These are phyloP conservation scores for Spirogloea muscicola DNA, from an alignment of 139 green algal genomes.

Conservation along the genomic window DNA sequence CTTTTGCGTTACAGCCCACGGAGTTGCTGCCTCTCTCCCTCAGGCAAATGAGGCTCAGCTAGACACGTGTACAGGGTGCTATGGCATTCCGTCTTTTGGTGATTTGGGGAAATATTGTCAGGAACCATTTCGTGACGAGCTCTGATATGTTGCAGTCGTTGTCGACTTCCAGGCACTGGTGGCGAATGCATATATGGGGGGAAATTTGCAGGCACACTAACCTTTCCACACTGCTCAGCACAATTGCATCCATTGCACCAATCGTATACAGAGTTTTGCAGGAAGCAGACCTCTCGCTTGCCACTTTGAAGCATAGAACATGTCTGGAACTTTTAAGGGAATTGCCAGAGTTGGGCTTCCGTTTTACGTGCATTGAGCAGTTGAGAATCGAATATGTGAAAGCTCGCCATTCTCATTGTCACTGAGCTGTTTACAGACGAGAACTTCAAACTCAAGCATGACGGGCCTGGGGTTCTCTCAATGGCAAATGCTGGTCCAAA, in stretches of 20 bases:
- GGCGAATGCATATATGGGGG: constrained; percentile 61
- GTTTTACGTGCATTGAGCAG: neutral
- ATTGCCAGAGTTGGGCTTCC: neutral
- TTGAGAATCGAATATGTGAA: neutral
- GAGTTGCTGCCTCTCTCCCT: too few species aligned
- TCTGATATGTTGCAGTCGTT: neutral
- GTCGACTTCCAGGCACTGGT: constrained; percentile 48
- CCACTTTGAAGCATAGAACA: too few species aligned
- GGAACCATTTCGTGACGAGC: neutral
- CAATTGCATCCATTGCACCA: too few species aligned
- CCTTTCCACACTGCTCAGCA: neutral
- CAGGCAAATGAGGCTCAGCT: too few species aligned
- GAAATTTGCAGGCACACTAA: constrained; percentile 48
- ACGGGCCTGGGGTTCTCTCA: constrained; percentile 41
- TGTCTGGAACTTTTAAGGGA: too few species aligned
- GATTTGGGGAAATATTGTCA: neutral
- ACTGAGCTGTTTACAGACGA: constrained; percentile 47
- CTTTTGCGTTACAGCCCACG: too few species aligned
- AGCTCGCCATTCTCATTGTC: neutral
- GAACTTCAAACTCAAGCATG: constrained; percentile 83
- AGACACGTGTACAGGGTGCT: too few species aligned
- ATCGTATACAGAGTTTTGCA: too few species aligned
- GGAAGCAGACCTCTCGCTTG: too few species aligned
- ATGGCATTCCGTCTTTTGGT: too few species aligned
- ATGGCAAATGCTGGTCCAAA: constrained; percentile 59